These are phyloP conservation scores for Wallacemonas sp. DNA, from an alignment of 208 protist genomes.

Conservation along the genomic window DNA sequence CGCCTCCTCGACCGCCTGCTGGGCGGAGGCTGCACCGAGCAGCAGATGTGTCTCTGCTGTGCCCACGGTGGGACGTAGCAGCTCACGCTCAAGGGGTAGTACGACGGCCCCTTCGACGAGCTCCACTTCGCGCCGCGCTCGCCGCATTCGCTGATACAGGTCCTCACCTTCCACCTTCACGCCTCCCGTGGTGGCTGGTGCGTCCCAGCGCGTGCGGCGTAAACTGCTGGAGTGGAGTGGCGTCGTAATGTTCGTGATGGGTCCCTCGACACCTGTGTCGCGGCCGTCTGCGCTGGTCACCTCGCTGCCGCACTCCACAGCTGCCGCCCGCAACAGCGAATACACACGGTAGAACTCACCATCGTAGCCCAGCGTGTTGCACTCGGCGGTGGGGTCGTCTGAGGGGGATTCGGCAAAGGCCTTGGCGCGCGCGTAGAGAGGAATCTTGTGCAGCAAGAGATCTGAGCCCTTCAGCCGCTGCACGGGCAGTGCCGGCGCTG, in stretches of 20 bases:
- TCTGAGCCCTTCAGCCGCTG: constrained; percentile 32
- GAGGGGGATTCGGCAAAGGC: constrained; percentile 25
- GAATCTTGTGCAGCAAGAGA: constrained; percentile 57
- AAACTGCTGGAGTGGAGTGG: constrained; percentile 19
- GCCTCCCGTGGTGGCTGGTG: neutral
- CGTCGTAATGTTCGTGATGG: constrained; percentile 28
- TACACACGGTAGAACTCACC: constrained; percentile 49
- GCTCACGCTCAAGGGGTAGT: constrained; percentile 1
- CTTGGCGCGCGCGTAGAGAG: constrained; percentile 50
- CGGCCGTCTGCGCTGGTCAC: neutral
- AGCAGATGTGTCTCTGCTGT: constrained; percentile 3
- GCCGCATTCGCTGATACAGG: neutral
- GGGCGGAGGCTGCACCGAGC: neutral
- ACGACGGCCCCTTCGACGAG: constrained; percentile 2
- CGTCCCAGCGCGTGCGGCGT: constrained; percentile 5
- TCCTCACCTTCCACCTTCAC: neutral
- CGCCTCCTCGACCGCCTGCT: neutral
- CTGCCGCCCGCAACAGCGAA: constrained; percentile 22
- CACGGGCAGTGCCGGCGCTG: no score
- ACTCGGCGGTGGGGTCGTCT: constrained; percentile 43
- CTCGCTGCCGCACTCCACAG: constrained; percentile 7
- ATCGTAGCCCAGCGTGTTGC: constrained; percentile 60
- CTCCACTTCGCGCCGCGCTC: neutral
- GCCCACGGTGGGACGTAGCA: constrained; percentile 2
- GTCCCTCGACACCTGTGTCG: neutral